Percentiles rank a stretch among this genome's conserved stretches.
These are phyloP conservation scores for Aspergillus diversus DNA, from an alignment of 495 filamentous ascomycete genomes.

Conservation along the genomic window DNA sequence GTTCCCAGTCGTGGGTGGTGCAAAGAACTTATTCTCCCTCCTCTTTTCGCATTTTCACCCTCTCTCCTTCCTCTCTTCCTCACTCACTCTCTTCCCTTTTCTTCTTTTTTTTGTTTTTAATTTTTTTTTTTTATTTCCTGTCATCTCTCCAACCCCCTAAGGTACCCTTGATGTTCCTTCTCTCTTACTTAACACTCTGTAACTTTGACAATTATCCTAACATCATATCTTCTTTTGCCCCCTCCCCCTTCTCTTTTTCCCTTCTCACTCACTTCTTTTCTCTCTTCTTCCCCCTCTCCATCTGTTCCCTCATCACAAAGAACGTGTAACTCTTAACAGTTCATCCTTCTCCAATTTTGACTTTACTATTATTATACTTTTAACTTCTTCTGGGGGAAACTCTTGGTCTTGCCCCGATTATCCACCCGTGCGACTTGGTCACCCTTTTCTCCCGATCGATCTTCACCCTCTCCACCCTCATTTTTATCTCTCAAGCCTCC, in stretches of 20 bases:
- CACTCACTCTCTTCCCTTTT: constrained; percentile 4
- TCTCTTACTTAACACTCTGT: not conserved
- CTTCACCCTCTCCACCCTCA: constrained; percentile 20
- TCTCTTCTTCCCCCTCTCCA: constrained; percentile 10
- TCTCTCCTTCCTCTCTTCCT: constrained; percentile 6
- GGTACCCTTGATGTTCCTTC: not conserved
- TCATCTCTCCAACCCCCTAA: not conserved
- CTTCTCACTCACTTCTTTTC: constrained; percentile 8
- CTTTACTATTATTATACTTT: constrained; percentile 14
- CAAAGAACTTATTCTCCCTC: constrained; percentile 6
- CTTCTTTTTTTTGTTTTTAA: constrained; percentile 19
- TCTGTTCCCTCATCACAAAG: constrained; percentile 1
- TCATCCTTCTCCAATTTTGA: constrained; percentile 4
- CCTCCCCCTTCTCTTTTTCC: constrained; percentile 5
- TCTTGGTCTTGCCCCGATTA: constrained; percentile 3
- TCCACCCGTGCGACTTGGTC: constrained; percentile 17
- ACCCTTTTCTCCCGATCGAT: constrained; percentile 21
- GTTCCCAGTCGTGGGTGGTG: not conserved
- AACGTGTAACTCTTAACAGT: too few relatives aligned
- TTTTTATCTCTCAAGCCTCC: constrained; percentile 17
- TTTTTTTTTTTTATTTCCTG: not conserved
- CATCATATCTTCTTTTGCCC: constrained; percentile 6
- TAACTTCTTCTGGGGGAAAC: constrained; percentile 9
- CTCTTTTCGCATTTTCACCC: constrained; percentile 6
- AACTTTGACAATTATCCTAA: not conserved